phyloP scores from a whole-genome alignment of 768 basidiomycete species.

The Nidularia sp. region DNA sequence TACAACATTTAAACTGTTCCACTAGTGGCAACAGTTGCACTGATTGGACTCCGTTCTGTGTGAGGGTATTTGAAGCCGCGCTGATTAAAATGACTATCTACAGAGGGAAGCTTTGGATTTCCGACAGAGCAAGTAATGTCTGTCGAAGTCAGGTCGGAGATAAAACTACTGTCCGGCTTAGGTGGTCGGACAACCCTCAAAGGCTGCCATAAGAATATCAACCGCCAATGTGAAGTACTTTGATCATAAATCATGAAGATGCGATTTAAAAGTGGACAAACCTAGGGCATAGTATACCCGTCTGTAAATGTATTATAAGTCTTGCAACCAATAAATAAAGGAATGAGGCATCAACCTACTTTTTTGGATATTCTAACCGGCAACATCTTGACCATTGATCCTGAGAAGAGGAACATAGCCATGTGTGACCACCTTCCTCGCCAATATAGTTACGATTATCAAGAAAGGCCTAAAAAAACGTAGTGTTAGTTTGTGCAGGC shows the following conservation, averaged over 20 bases:
- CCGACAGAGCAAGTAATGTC: constrained; percentile 35
- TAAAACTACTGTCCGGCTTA: constrained; percentile 30
- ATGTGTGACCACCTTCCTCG: constrained; percentile 19
- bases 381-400: constrained; percentile 24
- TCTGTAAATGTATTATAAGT: constrained; percentile 10
- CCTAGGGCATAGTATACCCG: constrained; percentile 27
- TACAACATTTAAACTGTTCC: constrained; percentile 27
- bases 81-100: constrained; percentile 5
- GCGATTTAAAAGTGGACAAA: not conserved
- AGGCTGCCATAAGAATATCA: constrained; percentile 13
- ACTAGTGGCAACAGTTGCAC: constrained; percentile 29
- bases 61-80: not conserved
- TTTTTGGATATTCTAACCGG: constrained; percentile 29
- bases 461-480: too few relatives aligned
- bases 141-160: constrained; percentile 20
- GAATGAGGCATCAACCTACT: constrained; percentile 7
- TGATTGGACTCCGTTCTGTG: constrained; percentile 23
- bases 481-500: too few relatives aligned
- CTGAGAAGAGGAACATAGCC: constrained; percentile 29
- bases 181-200: constrained; percentile 28
- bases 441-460: too few relatives aligned
- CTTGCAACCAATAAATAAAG: not conserved
- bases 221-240: not conserved
- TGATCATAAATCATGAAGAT: not conserved
- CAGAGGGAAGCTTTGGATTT: constrained; percentile 29